Conservation (phyloP, 106 monocot genomes). For the Dendrobium huoshanense region DNA sequence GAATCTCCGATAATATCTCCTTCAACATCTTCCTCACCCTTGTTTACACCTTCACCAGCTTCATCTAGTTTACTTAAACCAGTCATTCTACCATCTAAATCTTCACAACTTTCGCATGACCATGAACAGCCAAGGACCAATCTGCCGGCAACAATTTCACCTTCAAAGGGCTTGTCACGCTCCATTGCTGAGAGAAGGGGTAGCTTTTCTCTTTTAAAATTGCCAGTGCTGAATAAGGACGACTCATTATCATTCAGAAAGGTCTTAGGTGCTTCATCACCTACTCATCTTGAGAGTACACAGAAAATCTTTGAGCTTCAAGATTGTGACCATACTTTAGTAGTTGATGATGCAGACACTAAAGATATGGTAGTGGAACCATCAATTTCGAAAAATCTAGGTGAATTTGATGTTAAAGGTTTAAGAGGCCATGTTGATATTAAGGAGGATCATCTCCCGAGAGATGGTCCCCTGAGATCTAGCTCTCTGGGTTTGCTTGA, state of each 20-base stretch:
- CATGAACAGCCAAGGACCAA: slow-evolving; percentile 8
- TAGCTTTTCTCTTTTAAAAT: slow-evolving; percentile 54
- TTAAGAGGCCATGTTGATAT: slow-evolving; percentile 4
- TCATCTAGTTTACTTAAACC: slow-evolving; percentile 20
- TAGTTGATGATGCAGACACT: slow-evolving; percentile 2
- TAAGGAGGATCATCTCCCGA: neutral
- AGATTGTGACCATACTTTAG: slow-evolving; percentile 2
- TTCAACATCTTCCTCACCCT: slow-evolving; percentile 45
- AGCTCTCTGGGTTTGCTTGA: slow-evolving; percentile 7
- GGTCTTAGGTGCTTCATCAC: slow-evolving; percentile 10
- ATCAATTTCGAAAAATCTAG: neutral
- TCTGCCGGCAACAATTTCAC: slow-evolving; percentile 18
- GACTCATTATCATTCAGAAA: slow-evolving; percentile 13
- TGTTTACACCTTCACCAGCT: slow-evolving; percentile 32
- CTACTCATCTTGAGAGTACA: slow-evolving; percentile 6
- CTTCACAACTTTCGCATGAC: slow-evolving; percentile 16
- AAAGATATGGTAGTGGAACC: neutral
- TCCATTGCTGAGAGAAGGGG: slow-evolving; percentile 90
- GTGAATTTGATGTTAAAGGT: slow-evolving; percentile 8
- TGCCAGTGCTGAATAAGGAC: slow-evolving; percentile 40
- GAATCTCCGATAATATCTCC: slow-evolving; percentile 61
- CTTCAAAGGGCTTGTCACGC: slow-evolving; percentile 29
- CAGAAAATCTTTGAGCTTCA: slow-evolving; percentile 13
- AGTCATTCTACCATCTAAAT: slow-evolving; percentile 21
- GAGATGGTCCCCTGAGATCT: neutral